Evolutionary conservation across 208 protist genomes (phyloP).

Genomic region (Phytomonas serpens): DNA sequence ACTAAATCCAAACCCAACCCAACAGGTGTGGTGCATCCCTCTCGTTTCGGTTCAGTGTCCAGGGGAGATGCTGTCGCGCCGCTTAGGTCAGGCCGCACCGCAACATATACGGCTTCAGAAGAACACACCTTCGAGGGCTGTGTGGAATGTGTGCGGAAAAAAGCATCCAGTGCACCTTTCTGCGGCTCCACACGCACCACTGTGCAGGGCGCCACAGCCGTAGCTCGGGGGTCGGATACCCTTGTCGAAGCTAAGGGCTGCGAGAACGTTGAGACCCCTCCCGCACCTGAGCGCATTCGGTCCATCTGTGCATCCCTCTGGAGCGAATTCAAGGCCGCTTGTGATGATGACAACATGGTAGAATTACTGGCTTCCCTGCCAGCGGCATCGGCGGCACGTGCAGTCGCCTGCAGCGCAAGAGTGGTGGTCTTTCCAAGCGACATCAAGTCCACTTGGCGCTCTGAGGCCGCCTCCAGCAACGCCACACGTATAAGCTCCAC

Average conservation of each 20-base stretch:
- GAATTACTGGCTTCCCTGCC: constrained; percentile 13
- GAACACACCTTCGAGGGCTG: not conserved
- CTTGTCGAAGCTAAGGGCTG: not conserved
- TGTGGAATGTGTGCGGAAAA: constrained; percentile 16
- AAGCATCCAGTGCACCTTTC: constrained; percentile 61
- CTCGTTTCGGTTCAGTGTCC: not conserved
- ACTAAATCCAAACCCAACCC: not conserved
- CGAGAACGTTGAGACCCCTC: not conserved
- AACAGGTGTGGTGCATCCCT: not conserved
- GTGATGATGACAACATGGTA: constrained; percentile 16
- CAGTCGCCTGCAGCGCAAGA: constrained; percentile 20
- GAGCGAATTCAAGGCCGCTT: constrained; percentile 16
- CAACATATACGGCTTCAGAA: not conserved
- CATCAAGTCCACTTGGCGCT: constrained; percentile 54
- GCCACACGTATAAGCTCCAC: constrained; percentile 44
- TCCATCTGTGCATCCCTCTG: not conserved
- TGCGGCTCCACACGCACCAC: constrained; percentile 74
- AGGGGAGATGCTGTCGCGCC: not conserved
- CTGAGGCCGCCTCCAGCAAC: constrained; percentile 45
- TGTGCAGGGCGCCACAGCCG: constrained; percentile 48
- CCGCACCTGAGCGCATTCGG: too few relatives aligned
- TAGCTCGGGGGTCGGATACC: constrained; percentile 2
- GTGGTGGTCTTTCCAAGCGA: constrained; percentile 34
- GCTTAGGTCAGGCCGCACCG: not conserved
- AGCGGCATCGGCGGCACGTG: constrained; percentile 19